These are phyloP conservation scores for Verruconis gallopava DNA, from an alignment of 2,329 filamentous ascomycete species.

Conservation along the genomic window DNA sequence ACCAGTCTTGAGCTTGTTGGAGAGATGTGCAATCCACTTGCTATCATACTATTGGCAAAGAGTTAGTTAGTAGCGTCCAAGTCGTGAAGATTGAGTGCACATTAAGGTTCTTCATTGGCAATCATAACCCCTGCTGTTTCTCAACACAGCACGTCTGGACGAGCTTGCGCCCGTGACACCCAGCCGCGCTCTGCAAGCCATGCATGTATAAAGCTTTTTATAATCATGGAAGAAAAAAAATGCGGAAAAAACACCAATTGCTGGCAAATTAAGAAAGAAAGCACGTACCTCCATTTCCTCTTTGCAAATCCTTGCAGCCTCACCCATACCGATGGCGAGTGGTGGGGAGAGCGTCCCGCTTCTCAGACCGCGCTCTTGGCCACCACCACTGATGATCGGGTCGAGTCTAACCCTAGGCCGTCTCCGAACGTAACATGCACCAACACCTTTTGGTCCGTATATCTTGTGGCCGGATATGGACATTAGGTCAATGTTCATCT, in stretches of 20 bases:
- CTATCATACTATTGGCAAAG: slow-evolving; percentile 86
- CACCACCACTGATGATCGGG: slow-evolving; percentile 89
- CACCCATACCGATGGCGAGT: slow-evolving; percentile 82
- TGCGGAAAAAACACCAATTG: too few species aligned
- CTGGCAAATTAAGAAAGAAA: slow-evolving; percentile 12
- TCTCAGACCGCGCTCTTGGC: slow-evolving; percentile 86
- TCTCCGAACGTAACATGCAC: slow-evolving; percentile 88
- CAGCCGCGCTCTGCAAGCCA: slow-evolving; percentile 64
- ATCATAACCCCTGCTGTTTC: slow-evolving; percentile 57
- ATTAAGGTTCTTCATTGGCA: too few species aligned
- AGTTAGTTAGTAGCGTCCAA: too few species aligned
- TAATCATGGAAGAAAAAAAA: slow-evolving; percentile 50
- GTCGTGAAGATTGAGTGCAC: too few species aligned
- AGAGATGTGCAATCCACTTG: slow-evolving; percentile 69
- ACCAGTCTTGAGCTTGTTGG: slow-evolving; percentile 69
- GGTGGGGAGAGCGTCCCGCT: slow-evolving; percentile 89
- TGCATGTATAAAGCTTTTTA: slow-evolving; percentile 53
- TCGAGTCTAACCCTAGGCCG: slow-evolving; percentile 87
- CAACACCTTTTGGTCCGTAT: slow-evolving; percentile 93
- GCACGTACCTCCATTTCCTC: slow-evolving; percentile 77
- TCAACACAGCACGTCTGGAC: slow-evolving; percentile 31
- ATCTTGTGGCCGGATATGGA: slow-evolving; percentile 98
- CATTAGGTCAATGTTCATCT: slow-evolving; percentile 97
- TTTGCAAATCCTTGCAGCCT: slow-evolving; percentile 83
- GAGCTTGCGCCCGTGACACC: slow-evolving; percentile 14